Base-by-base conservation (phyloP, 192 early-diverging fungal genomes). In the Gamsiella multidivaricata region DNA sequence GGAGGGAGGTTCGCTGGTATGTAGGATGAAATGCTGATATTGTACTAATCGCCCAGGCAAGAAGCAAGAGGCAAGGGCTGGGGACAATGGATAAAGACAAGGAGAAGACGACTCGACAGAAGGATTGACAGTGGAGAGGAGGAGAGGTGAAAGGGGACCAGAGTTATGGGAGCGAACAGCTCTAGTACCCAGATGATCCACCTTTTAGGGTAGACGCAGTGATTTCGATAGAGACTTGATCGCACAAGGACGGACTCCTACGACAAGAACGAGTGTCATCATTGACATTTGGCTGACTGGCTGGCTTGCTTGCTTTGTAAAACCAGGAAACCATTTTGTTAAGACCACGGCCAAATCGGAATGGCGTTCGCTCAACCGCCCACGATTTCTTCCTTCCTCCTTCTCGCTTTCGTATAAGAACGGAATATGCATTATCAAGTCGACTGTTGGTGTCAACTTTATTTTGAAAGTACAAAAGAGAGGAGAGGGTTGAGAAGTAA, bases 151-250 rank as follows among this genome's bases (percentile, higher is more conserved):
- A n/a, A n/a, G n/a, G n/a, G n/a, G n/a, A n/a, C n/a, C n/a, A n/a
- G n/a, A n/a, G n/a, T 41, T 10, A 41, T 14, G 39, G 8, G 39
- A 41, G 39, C 39, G 14, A 41, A 41, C 7, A 41, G 39, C 39
- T 14, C 39, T 41, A 10, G 14, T 41, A 14, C 7, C 39, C 8
- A 41, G 14, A 41, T 41, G 39, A 41, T 14, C 8, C 7, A 41
- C 39, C 39, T 7, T 7, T 14, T 5, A 10, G n/a, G 36, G 8
- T 23, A 22, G 29, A 22, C 3, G 25, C 7, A 8, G 20, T 22
- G 22, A 70, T 70, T 70, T 70, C 52, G 69, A 70, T 70, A 70
- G 69, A 58, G 22, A 53, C 69, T 61, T 61, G 37, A 28, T 22
- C 36, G n/a, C n/a, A n/a, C n/a, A n/a, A n/a, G n/a, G n/a, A n/a